phyloP scores from a whole-genome alignment of 2,329 filamentous ascomycete genomes.

The Phaeosphaeria sp. region DNA sequence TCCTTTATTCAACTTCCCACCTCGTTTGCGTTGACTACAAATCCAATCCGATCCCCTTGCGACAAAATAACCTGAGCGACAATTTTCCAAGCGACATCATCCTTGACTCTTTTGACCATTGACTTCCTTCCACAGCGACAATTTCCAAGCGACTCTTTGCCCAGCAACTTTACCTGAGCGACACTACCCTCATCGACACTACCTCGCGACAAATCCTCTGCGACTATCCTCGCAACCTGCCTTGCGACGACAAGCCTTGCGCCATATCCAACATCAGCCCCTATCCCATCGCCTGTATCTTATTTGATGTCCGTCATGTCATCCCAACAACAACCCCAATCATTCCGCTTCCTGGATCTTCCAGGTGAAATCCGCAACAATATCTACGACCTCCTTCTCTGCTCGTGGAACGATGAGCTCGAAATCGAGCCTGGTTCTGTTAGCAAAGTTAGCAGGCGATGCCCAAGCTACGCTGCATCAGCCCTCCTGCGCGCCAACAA shows the following conservation, averaged over 20 bases:
- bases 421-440: slow-evolving; percentile 20
- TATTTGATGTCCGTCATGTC: slow-evolving; percentile 18
- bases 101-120: slow-evolving; percentile 7
- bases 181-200: slow-evolving; percentile 8
- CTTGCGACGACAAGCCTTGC: slow-evolving; percentile 9
- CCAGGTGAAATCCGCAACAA: slow-evolving; percentile 35
- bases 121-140: slow-evolving; percentile 23
- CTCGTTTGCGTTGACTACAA: slow-evolving; percentile 26
- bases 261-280: slow-evolving; percentile 4
- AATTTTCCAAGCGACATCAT: slow-evolving; percentile 19
- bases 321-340: slow-evolving; percentile 15
- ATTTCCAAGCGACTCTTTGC: slow-evolving; percentile 17
- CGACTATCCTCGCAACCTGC: slow-evolving; percentile 2
- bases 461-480: slow-evolving; percentile 23
- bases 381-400: slow-evolving; percentile 32
- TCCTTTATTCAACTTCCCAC: slow-evolving; percentile 15
- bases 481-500: slow-evolving; percentile 33
- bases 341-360: slow-evolving; percentile 35
- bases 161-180: slow-evolving; percentile 12
- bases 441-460: slow-evolving; percentile 26
- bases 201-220: slow-evolving; percentile 11
- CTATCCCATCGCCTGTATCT: neutral
- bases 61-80: slow-evolving; percentile 21
- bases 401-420: slow-evolving; percentile 30
- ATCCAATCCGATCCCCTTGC: slow-evolving; percentile 18